Evolutionary conservation across 352 stramenopile species (phyloP), one percentile per base, ranked within the genome.

Genomic region (Phytophthora palmivora): DNA sequence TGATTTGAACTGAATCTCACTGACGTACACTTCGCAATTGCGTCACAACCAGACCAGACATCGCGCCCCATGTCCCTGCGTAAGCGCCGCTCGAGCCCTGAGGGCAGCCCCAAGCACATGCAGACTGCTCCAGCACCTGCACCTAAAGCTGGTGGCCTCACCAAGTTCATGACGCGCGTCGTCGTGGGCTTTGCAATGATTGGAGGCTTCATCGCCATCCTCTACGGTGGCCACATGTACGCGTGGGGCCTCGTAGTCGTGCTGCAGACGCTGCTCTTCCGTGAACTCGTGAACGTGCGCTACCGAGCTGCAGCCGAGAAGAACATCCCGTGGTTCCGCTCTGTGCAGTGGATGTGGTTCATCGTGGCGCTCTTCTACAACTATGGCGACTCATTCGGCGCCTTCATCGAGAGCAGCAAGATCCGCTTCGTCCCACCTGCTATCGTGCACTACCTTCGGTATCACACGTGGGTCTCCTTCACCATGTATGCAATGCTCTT

Each of bases 271-370:
- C 69, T 97, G 50, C 81, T 98, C 38, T 98, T 98, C 82, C 91
- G 91, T n/a, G 97, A 99, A 74, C 82, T 99, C 5, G 96, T 99
- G n/a, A 98, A 98, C 59, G 96, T 99, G 28, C 89, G 97, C 2
- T 99, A 99, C 79, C 91, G 94, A 57, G 88, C 84, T 4, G 89
- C 88, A 2, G 96, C 96, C 33, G 91, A 99, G 79, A 92, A 97
- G 70, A 97, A 92, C 28, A 98, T 99, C 66, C 97, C 97, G 43
- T 95, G 97, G 68, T 99, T 99, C 74, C 96, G 97, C 33, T 99
- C 96, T 4, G 94, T 98, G 50, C 95, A 99, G 78, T 99, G 97
- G 97, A 87, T 95, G 65, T 99, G 97, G 97, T 99, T 99, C 78
- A 79, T 86, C 15, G 88, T 98, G 2, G 92, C 94, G n/a, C 92